A percentile compares a stretch with the other conserved stretches of the same genome.
phyloP scores from a whole-genome alignment of 148 eudicot genomes.

The Silene conica region DNA sequence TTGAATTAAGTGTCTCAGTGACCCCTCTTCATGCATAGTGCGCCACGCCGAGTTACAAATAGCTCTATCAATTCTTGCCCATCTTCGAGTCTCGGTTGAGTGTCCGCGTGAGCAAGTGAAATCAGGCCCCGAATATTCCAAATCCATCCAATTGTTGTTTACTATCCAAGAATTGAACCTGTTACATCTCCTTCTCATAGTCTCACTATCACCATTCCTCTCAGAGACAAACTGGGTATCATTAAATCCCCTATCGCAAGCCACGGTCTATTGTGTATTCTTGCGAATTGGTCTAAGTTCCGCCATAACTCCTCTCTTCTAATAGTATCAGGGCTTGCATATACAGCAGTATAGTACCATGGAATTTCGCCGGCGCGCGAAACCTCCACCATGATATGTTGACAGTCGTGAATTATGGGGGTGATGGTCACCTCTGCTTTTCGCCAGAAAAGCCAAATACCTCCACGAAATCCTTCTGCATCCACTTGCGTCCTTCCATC shows the following conservation, averaged over 20 bases:
- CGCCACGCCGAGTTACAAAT: not conserved
- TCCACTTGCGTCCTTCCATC: not conserved
- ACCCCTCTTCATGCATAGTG: not conserved
- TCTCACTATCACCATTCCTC: no score
- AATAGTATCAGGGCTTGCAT: not conserved
- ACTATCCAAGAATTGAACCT: not conserved
- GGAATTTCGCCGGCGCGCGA: not conserved
- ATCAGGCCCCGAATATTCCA: not conserved
- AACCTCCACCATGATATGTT: not conserved
- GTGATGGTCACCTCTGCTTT: no score
- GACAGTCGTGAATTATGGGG: not conserved
- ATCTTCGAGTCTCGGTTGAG: not conserved
- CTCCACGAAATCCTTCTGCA: not conserved
- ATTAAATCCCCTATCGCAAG: not conserved
- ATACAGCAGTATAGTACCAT: not conserved
- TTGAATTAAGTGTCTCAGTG: not conserved
- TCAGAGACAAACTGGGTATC: not conserved
- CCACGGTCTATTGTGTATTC: not conserved
- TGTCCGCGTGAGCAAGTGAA: not conserved
- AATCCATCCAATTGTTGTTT: not conserved
- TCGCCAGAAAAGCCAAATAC: not conserved
- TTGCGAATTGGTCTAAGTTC: not conserved
- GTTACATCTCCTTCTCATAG: not conserved
- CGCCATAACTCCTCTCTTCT: not conserved
- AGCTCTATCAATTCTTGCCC: not conserved